Evolutionary conservation across 23 red algal genomes (phyloP).

Genomic region (Cyanidioschyzon merolae): DNA sequence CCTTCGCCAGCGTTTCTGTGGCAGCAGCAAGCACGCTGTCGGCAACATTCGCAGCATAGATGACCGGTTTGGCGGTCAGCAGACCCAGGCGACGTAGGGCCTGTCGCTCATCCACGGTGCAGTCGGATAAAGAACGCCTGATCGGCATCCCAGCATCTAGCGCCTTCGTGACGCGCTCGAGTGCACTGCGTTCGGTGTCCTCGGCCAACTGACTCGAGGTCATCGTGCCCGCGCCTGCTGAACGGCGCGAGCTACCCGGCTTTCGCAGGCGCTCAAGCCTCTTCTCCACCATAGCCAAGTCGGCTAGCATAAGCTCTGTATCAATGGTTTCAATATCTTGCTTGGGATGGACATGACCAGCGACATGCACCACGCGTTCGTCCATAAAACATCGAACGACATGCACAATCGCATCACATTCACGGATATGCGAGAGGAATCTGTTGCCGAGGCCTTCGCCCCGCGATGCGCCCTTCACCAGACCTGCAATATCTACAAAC

Average conservation of each 20-base stretch:
- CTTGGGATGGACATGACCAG: constrained; percentile 61
- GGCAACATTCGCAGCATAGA: constrained; percentile 90
- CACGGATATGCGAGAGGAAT: constrained; percentile 81
- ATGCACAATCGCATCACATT: constrained; percentile 97
- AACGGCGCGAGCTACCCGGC: not conserved
- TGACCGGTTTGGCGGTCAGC: constrained; percentile 85
- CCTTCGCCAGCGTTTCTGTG: constrained; percentile 14
- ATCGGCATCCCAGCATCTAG: constrained; percentile 49
- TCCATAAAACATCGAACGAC: constrained; percentile 95
- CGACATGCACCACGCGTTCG: constrained; percentile 90
- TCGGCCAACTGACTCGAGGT: constrained; percentile 21
- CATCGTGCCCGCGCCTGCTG: not conserved
- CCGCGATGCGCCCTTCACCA: constrained; percentile 77
- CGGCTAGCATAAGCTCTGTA: constrained; percentile 75
- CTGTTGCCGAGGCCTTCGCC: constrained; percentile 97
- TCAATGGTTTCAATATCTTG: constrained; percentile 95
- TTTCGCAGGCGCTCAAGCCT: constrained; percentile 12
- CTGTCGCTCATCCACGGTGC: constrained; percentile 44
- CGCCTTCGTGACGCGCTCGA: constrained; percentile 42
- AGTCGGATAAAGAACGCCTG: constrained; percentile 20
- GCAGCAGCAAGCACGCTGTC: constrained; percentile 56
- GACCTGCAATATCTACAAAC: constrained; percentile 94
- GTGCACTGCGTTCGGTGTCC: constrained; percentile 39
- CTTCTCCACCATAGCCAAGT: constrained; percentile 78
- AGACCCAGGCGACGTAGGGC: constrained; percentile 48